Evolutionary conservation across 2,329 filamentous ascomycete species (phyloP).

Genomic region (Pseudogymnoascus sp.): DNA sequence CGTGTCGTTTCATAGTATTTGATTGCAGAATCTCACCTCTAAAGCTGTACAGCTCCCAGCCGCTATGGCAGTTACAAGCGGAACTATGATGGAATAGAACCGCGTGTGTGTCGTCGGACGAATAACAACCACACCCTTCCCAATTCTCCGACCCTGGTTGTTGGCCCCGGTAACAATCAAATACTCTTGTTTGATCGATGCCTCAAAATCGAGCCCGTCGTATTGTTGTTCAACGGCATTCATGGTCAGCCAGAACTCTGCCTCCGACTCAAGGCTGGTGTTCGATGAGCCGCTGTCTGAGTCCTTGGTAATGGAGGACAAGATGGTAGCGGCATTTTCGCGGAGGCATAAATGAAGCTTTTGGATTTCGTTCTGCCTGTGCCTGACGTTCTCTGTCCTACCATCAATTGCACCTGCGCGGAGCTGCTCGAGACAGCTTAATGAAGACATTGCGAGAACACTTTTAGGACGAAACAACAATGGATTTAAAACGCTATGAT

Average conservation of each 20-base stretch:
- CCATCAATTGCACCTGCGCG: slow-evolving; percentile 37
- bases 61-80: slow-evolving; percentile 41
- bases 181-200: slow-evolving; percentile 38
- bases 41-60: slow-evolving; percentile 47
- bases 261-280: slow-evolving; percentile 34
- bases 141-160: slow-evolving; percentile 30
- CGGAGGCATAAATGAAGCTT: slow-evolving; percentile 36
- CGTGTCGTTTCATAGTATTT: neutral
- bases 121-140: slow-evolving; percentile 42
- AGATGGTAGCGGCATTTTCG: slow-evolving; percentile 32
- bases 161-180: slow-evolving; percentile 36
- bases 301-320: slow-evolving; percentile 38
- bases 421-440: slow-evolving; percentile 26
- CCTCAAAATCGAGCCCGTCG: slow-evolving; percentile 33
- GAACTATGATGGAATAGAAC: slow-evolving; percentile 41
- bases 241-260: slow-evolving; percentile 38
- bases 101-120: slow-evolving; percentile 42
- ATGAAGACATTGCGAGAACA: neutral
- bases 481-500: neutral
- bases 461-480: neutral
- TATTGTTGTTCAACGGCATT: slow-evolving; percentile 37
- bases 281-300: slow-evolving; percentile 21
- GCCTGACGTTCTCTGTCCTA: slow-evolving; percentile 40
- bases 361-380: slow-evolving; percentile 41
- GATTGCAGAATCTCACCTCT: slow-evolving; percentile 33